Base-by-base conservation (phyloP, 2,329 filamentous ascomycete genomes). In the Didymella exigua region DNA sequence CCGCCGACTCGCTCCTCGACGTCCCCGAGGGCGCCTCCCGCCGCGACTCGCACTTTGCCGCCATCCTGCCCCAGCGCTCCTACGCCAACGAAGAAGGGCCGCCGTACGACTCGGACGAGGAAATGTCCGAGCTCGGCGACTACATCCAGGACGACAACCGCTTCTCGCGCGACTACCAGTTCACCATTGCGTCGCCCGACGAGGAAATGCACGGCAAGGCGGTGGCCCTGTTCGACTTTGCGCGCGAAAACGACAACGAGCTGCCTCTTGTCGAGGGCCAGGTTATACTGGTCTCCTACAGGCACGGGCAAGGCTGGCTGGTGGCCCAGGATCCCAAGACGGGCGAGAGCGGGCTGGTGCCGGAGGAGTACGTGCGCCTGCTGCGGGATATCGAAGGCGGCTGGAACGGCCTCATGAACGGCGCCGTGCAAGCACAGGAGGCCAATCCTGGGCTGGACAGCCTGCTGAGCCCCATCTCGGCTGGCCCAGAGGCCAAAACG, bases 141-240 rank as follows among this genome's bases (percentile, higher is more conserved):
- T 76, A 69, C 49, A 73, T 76, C 48, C 71, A 75, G 33, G 88
- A 92, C 69, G 84, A 91, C 71, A 90, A 88, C 50, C 86, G 92
- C 67, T 96, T 93, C 75, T 96, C 91, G 40, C 86, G 90, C 62
- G 91, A 96, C 75, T 97, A 96, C 73, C 90, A 96, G 67, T 96
- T 97, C 74, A 96, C 91, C 16, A 96, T 96, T 65, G 93, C 91
- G 14, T 96, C 91, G 13, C 92, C 93, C 5, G 95, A 98, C 73
- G 93, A 98, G 77, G 92, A 98, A 75, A 97, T 97, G 85, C 93
- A 97, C 70, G 95, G 95, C 43, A 96, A 96, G 73, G 93, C 92
- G 18, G 91, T 99, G 24, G 95, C 95, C 6, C 81, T 99, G 19
- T 99, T 96, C 72, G 93, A 97, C 72, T 99, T 99, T 76, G 88